Base-by-base conservation (phyloP, 2,329 filamentous ascomycete genomes). In the Phoma herbarum region DNA sequence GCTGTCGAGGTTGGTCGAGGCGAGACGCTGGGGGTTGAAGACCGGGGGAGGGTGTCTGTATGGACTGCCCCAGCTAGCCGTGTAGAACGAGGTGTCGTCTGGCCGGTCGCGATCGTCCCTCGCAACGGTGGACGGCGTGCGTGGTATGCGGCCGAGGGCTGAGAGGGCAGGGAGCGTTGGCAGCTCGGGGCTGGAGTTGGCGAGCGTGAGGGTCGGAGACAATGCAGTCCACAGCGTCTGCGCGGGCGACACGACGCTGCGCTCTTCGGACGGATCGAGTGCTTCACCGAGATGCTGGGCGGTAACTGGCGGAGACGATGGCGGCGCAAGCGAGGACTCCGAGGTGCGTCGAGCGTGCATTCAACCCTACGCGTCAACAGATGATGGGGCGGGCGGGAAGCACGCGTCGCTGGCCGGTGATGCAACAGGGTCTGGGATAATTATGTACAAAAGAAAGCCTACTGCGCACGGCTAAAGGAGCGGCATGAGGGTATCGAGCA, bases 51-150 rank as follows among this genome's bases (percentile, higher is more conserved):
- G 85, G 61, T 84, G 84, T 54, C 90, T 88, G 79, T 97, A 97
- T 22, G 93, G 93, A 52, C 93, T 97, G 56, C 93, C 93, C 93
- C 93, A 97, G 75, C 90, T 93, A 47, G 92, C 90, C 45, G 92
- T 95, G 72, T 86, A 86, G 73, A 85, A 86, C 45, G 82, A 75
- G 58, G 81, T 83, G 62, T 83, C 81, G 63, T 83, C 81, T 43
- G 79, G 78, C 65, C 68, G 66, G 25, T 72, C 71, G 65, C 69
- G 66, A 23, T 72, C 71, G 67, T 74, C 70, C 31, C 69, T 68
- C 23, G 69, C 70, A 57, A 66, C 71, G 7, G 71, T 76, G 39
- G 75, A 74, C 11, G 77, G 77, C 8, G 75, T 77, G 39, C 70
- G 70, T 47, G 72, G 73, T 44, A 66, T 41, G 56, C 68, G 70